Conservation (phyloP, 495 filamentous ascomycete species). For the Annulohypoxylon moriforme region DNA sequence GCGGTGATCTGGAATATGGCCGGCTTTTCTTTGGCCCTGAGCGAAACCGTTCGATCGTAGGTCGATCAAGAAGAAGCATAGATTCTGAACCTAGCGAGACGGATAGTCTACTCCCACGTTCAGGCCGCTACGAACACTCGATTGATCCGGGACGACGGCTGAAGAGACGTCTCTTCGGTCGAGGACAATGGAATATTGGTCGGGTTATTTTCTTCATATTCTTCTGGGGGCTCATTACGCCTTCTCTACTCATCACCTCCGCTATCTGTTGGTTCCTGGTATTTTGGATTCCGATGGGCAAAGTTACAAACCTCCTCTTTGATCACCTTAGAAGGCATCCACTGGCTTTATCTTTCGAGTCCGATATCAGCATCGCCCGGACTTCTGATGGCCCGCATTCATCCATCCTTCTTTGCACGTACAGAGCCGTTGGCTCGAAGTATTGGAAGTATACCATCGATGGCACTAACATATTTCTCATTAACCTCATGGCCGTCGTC, state of each 20-base stretch:
- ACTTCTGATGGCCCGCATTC: conserved; percentile 74
- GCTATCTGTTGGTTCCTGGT: conserved; percentile 94
- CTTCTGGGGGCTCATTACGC: conserved; percentile 94
- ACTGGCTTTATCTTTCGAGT: conserved; percentile 91
- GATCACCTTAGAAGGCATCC: conserved; percentile 94
- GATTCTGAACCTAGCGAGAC: conserved; percentile 86
- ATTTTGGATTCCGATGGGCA: conserved; percentile 98
- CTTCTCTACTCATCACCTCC: conserved; percentile 87
- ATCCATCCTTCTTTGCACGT: conserved; percentile 94
- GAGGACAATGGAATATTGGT: conserved; percentile 94
- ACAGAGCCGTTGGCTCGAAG: conserved; percentile 90
- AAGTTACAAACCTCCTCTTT: conserved; percentile 88
- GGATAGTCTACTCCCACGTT: conserved; percentile 86
- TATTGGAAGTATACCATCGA: conserved; percentile 99
- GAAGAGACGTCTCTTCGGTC: conserved; percentile 92
- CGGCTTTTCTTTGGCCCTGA: conserved; percentile 93
- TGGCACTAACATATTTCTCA: conserved; percentile 98
- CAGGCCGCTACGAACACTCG: conserved; percentile 50
- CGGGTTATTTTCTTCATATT: conserved; percentile 95
- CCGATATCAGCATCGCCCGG: conserved; percentile 80
- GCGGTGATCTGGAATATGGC: conserved; percentile 94
- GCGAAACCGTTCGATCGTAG: conserved; percentile 82
- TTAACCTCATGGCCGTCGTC: conserved; percentile 93
- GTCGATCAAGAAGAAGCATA: conserved; percentile 87
- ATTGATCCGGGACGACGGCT: conserved; percentile 59